Conservation (phyloP, 2,329 filamentous ascomycete genomes). For the Trichoderma hamatum region DNA sequence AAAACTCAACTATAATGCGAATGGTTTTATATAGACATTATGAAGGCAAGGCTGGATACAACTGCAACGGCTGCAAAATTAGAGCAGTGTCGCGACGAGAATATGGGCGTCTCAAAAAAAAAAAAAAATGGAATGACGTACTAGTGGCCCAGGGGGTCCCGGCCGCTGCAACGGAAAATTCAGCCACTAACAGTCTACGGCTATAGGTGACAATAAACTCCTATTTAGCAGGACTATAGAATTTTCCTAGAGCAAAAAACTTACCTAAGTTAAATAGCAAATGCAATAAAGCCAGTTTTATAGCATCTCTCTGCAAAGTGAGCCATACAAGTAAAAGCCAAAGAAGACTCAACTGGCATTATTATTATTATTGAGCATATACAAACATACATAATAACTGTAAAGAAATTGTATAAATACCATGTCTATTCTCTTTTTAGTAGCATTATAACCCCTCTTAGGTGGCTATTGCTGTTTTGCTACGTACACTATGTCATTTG, state of each 20-base stretch:
- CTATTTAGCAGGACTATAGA: background rate
- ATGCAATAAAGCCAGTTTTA: background rate
- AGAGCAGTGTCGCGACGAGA: background rate
- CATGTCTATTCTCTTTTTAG: background rate
- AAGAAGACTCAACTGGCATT: background rate
- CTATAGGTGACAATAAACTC: background rate
- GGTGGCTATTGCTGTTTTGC: conserved; percentile 1
- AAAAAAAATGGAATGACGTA: conserved; percentile 10
- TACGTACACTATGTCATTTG: conserved; percentile 5
- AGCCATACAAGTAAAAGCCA: background rate
- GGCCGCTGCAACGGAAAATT: background rate
- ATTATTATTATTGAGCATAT: background rate
- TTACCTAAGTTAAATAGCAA: background rate
- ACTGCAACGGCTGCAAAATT: background rate
- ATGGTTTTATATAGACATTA: background rate
- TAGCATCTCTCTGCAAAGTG: background rate
- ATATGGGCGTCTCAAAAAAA: background rate
- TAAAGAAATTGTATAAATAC: background rate
- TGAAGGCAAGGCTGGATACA: background rate
- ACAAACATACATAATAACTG: too few relatives aligned
- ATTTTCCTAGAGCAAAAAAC: too few relatives aligned
- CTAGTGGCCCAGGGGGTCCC: conserved; percentile 1
- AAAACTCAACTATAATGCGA: background rate
- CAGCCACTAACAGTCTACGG: background rate
- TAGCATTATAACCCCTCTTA: background rate